phyloP scores from a whole-genome alignment of 2,329 filamentous ascomycete species.

The Scortechinia acanthostroma region DNA sequence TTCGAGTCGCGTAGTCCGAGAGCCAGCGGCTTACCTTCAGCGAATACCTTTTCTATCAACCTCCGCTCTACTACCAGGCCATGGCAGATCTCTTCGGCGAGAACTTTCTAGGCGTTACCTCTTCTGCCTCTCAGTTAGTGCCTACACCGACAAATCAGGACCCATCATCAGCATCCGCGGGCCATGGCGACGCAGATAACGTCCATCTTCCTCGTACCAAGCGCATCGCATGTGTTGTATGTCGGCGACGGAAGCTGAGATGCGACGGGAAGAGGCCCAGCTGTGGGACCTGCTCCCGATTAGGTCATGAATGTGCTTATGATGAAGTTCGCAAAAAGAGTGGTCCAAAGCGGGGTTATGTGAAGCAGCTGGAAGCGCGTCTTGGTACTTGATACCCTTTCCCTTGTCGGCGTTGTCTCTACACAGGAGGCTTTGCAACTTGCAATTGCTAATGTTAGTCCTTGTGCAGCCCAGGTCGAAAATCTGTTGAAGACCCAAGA shows the following conservation, averaged over 20 bases:
- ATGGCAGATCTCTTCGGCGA: no score
- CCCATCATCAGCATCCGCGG: no score
- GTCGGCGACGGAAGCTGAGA: slow-evolving; percentile 15
- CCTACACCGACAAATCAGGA: no score
- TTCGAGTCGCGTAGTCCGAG: neutral
- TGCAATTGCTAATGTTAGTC: no score
- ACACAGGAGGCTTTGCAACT: neutral
- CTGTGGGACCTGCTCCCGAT: slow-evolving; percentile 13
- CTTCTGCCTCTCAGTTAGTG: no score
- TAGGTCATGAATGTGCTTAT: slow-evolving; percentile 13
- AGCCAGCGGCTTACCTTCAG: neutral
- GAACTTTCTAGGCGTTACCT: no score
- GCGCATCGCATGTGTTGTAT: slow-evolving; percentile 11
- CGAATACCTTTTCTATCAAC: neutral
- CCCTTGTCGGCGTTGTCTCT: neutral
- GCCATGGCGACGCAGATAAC: neutral
- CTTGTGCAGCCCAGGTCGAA: slow-evolving; percentile 1
- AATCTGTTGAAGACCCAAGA: neutral
- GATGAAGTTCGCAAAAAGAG: slow-evolving; percentile 12
- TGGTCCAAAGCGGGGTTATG: slow-evolving; percentile 10
- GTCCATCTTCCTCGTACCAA: neutral
- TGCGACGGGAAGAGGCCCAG: slow-evolving; percentile 15
- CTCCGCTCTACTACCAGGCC: neutral
- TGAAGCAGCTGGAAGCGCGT: slow-evolving; percentile 15
- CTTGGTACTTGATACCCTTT: slow-evolving; percentile 11